Evolutionary conservation across 306 rosid genomes (phyloP), one percentile per base, ranked within the genome.

Genomic region (Quercus cerris): DNA sequence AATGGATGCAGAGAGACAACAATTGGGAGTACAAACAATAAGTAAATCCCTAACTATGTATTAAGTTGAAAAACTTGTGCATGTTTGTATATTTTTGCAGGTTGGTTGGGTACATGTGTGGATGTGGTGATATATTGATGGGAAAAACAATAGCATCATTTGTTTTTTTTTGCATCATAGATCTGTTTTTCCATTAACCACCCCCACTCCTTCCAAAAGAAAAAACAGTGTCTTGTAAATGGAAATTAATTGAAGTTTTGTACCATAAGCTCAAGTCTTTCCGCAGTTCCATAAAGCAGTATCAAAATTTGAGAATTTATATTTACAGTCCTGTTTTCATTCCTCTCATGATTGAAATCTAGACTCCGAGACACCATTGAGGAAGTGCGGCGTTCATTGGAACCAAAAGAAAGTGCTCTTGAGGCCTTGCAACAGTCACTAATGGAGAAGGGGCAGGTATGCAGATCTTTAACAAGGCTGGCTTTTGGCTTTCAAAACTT

Each of bases 321-420:
- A 61, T 73, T 28, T 74, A 68, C 52, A 30, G 78, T 77, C 72
- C 51, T 64, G 62, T 77, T 75, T 84, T 74, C 51, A 57, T 22
- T 80, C 33, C 57, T 55, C 33, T 78, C 71, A 13, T 38, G 73
- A 81, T 62, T 81, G 78, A 79, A 78, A 27, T 76, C 70, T 83
- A 96, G 99, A 78, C 94, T 96, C 74, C 93, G 98, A 58, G 99
- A 96, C 83, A 93, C 94, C 84, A 79, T 91, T 84, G 99, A 93
- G 88, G 99, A 96, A 66, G 78, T 93, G 76, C 90, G 93, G 71
- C 82, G 87, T 80, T 90, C 96, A 46, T 63, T 96, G 85, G 89
- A 91, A 83, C 99, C 99, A 62, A 96, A 91, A 84, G 98, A 96
- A 87, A 87, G 81, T 75, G 97, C 96, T 71, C 41, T 96, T 18